Conservation (phyloP, 1,284 basidiomycete species). For the Schizophyllum commune region DNA sequence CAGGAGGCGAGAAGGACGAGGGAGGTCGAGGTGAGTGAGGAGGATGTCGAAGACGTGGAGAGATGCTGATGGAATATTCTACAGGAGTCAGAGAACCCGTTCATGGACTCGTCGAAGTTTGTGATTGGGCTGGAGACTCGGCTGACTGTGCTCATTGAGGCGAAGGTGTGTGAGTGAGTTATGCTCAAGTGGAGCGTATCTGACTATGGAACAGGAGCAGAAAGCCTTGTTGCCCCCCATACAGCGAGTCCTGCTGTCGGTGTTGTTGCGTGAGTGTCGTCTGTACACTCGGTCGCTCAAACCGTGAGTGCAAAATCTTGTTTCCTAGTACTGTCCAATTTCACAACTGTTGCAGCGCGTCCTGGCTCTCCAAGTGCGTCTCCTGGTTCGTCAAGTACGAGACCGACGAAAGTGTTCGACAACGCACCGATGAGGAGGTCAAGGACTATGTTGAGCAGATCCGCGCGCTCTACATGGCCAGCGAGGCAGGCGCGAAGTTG, state of each 20-base stretch:
- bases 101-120: slow-evolving; percentile 41
- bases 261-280: slow-evolving; percentile 55
- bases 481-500: slow-evolving; percentile 33
- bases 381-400: slow-evolving; percentile 42
- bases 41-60: background rate
- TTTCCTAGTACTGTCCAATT: background rate
- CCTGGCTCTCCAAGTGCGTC: slow-evolving; percentile 49
- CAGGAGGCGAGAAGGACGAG: slow-evolving; percentile 33
- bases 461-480: slow-evolving; percentile 40
- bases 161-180: slow-evolving; percentile 38
- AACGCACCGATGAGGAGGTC: slow-evolving; percentile 33
- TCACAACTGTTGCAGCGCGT: slow-evolving; percentile 29
- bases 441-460: slow-evolving; percentile 34
- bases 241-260: slow-evolving; percentile 48
- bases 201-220: slow-evolving; percentile 39
- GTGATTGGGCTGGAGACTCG: slow-evolving; percentile 48
- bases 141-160: slow-evolving; percentile 50
- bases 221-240: slow-evolving; percentile 39
- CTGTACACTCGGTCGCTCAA: slow-evolving; percentile 53
- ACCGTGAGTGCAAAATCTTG: slow-evolving; percentile 32
- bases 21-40: slow-evolving; percentile 21
- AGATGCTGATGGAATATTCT: no score
- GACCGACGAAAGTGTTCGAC: slow-evolving; percentile 27
- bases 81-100: slow-evolving; percentile 23
- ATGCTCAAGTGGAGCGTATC: slow-evolving; percentile 1